Conservation (phyloP, 495 filamentous ascomycete species). For the Halenospora varia region DNA sequence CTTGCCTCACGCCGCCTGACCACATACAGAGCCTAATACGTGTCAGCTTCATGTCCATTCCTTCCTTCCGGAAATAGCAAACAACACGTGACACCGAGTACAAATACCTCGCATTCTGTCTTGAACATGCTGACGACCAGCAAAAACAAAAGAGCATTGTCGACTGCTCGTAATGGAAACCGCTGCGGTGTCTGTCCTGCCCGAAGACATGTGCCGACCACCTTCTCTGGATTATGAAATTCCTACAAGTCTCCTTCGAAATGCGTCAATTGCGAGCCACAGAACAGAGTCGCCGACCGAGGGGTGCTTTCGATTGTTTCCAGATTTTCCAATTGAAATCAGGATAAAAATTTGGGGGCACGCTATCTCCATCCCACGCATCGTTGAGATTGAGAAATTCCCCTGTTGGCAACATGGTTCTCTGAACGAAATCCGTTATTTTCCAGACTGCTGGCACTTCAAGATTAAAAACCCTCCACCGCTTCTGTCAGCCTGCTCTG, state of each 20-base stretch:
- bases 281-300: background rate
- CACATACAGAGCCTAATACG: background rate
- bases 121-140: background rate
- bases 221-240: background rate
- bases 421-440: background rate
- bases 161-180: background rate
- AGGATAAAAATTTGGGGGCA: background rate
- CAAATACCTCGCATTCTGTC: background rate
- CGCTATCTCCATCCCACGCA: background rate
- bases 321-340: background rate
- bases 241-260: background rate
- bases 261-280: background rate
- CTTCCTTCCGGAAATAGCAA: background rate
- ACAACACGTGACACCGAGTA: background rate
- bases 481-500: background rate
- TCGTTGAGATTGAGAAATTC: constrained; percentile 1
- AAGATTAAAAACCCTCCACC: background rate
- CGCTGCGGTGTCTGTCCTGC: background rate
- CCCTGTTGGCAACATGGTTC: background rate
- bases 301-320: background rate
- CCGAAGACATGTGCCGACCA: background rate
- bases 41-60: background rate
- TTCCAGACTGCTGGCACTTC: background rate
- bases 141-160: background rate
- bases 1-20: background rate